Percentiles rank a stretch among this genome's conserved stretches.
These are phyloP conservation scores for Phytopythium oedochilum DNA, from an alignment of 352 stramenopile genomes.

Conservation along the genomic window DNA sequence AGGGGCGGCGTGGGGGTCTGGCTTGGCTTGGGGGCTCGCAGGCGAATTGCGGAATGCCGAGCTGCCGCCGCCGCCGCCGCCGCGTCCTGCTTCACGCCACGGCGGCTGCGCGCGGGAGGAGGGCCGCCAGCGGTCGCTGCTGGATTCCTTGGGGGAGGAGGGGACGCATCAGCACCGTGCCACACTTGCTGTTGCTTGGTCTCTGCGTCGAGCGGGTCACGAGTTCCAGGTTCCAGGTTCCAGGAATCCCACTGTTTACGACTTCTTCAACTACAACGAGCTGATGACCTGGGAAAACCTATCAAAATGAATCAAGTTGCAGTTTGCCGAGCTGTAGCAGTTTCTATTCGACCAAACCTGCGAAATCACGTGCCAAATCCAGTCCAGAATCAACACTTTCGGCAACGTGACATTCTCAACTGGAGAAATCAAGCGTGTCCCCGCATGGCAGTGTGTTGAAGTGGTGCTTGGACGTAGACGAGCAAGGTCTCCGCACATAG, in stretches of 20 bases:
- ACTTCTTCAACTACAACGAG: neutral
- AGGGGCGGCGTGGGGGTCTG: constrained; percentile 2
- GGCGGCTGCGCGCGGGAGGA: neutral
- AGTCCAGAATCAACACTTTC: neutral
- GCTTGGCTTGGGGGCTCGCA: neutral
- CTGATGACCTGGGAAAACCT: constrained; percentile 1
- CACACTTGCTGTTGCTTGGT: no score
- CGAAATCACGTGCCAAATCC: neutral
- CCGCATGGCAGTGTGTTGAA: neutral
- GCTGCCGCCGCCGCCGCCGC: no score
- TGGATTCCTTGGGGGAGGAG: no score
- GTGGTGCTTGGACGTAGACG: neutral
- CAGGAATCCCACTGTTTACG: neutral
- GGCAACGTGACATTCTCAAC: neutral
- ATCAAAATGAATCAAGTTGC: neutral
- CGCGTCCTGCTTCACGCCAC: no score
- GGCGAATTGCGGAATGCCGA: constrained; percentile 1
- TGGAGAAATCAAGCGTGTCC: neutral
- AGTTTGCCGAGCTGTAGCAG: neutral
- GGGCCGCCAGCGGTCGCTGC: neutral
- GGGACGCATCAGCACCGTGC: no score
- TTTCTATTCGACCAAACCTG: neutral
- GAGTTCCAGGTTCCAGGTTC: constrained; percentile 2
- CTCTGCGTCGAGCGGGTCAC: no score
- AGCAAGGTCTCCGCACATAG: neutral